These are phyloP conservation scores for Corynespora cassiicola DNA, from an alignment of 2,329 filamentous ascomycete genomes.

Conservation along the genomic window DNA sequence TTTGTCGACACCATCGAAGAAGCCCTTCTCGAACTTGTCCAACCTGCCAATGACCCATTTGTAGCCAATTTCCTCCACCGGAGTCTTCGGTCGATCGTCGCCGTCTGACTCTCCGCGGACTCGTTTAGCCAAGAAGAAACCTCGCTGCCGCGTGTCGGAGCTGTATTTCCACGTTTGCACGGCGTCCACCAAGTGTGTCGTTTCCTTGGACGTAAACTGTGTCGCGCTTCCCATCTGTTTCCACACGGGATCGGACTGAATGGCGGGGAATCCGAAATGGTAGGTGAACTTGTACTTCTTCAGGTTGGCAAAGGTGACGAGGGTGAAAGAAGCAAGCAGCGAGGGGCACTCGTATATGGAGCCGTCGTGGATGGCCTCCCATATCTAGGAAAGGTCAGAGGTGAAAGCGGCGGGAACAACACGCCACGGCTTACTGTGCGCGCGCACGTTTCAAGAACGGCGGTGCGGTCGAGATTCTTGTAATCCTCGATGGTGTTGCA, in stretches of 20 bases:
- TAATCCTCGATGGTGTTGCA: slow-evolving; percentile 96
- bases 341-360: slow-evolving; percentile 96
- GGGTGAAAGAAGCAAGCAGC: slow-evolving; percentile 84
- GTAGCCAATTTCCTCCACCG: slow-evolving; percentile 66
- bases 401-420: neutral
- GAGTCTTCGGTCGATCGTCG: slow-evolving; percentile 50
- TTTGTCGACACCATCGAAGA: slow-evolving; percentile 76
- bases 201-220: slow-evolving; percentile 71
- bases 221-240: slow-evolving; percentile 51
- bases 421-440: slow-evolving; percentile 69
- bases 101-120: slow-evolving; percentile 49
- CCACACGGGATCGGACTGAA: slow-evolving; percentile 90
- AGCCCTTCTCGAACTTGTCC: slow-evolving; percentile 80
- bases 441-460: slow-evolving; percentile 79
- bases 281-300: slow-evolving; percentile 99
- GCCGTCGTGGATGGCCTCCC: slow-evolving; percentile 96
- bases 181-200: slow-evolving; percentile 77
- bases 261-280: slow-evolving; percentile 94
- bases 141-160: slow-evolving; percentile 83
- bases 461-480: slow-evolving; percentile 78
- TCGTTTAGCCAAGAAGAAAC: slow-evolving; percentile 94
- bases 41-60: slow-evolving; percentile 81
- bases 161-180: slow-evolving; percentile 88
- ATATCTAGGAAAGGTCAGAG: slow-evolving; percentile 65
- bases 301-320: slow-evolving; percentile 91